Percentiles rank a stretch among this genome's conserved stretches.
phyloP scores from a whole-genome alignment of 345 rosid species.

The Odontarrhena argentea region DNA sequence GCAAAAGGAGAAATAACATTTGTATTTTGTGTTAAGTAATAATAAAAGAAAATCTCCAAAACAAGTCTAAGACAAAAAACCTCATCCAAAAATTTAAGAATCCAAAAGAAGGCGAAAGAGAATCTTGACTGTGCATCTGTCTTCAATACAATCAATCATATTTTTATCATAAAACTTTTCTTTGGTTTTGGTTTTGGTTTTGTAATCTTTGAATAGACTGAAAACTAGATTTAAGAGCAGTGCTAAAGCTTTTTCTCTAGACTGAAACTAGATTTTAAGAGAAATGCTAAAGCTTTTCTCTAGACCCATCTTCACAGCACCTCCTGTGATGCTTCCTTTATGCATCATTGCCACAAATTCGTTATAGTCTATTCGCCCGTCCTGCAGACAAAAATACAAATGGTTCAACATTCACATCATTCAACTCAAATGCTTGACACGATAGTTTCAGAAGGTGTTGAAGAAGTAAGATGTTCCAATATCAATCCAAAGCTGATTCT shows the following conservation, averaged over 20 bases:
- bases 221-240: conserved; percentile 45
- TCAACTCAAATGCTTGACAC: neutral
- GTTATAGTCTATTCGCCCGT: conserved; percentile 76
- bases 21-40: no score
- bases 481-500: conserved; percentile 7
- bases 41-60: conserved; percentile 12
- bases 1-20: no score
- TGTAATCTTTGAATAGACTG: conserved; percentile 21
- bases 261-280: conserved; percentile 41
- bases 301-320: conserved; percentile 44
- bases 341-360: conserved; percentile 92
- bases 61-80: conserved; percentile 21
- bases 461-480: neutral
- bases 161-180: conserved; percentile 19
- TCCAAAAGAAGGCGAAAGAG: conserved; percentile 30
- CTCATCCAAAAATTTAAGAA: conserved; percentile 32
- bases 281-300: conserved; percentile 58
- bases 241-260: conserved; percentile 45
- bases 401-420: conserved; percentile 21
- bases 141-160: conserved; percentile 30
- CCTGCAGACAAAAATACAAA: conserved; percentile 49
- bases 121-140: conserved; percentile 25
- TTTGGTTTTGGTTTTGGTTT: conserved; percentile 17
- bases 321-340: conserved; percentile 49
- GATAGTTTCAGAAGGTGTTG: neutral